A percentile compares a stretch with the other conserved stretches of the same genome.
These are phyloP conservation scores for Nemania serpens DNA, from an alignment of 2,329 filamentous ascomycete genomes.

Conservation along the genomic window DNA sequence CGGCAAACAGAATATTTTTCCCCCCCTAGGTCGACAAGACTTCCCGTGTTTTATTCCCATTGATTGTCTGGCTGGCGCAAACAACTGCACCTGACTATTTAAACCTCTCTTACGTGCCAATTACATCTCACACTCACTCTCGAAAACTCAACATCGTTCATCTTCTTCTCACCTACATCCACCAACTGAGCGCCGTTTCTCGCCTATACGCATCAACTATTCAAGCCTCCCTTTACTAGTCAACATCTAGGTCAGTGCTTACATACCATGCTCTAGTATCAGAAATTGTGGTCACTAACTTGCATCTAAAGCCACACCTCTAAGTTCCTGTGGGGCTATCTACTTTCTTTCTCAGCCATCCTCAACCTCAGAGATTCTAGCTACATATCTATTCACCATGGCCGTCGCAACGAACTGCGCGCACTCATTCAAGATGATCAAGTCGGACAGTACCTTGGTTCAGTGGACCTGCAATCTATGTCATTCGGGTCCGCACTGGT, in stretches of 20 bases:
- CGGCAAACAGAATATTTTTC: conserved; percentile 25
- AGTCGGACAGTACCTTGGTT: conserved; percentile 67
- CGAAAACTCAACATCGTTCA: conserved; percentile 4
- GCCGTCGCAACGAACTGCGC: conserved; percentile 61
- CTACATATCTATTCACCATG: conserved; percentile 45
- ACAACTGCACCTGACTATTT: conserved; percentile 30
- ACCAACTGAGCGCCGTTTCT: conserved; percentile 1
- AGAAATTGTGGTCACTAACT: conserved; percentile 6
- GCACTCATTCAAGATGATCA: conserved; percentile 68
- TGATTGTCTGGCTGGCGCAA: conserved; percentile 13
- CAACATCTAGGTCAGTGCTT: conserved; percentile 1
- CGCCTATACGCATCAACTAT: neutral
- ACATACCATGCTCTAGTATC: neutral
- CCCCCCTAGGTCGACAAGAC: conserved; percentile 1
- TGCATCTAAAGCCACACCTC: neutral
- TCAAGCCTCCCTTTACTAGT: neutral
- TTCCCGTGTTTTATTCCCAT: conserved; percentile 3
- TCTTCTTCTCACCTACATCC: conserved; percentile 1
- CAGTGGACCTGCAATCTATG: conserved; percentile 70
- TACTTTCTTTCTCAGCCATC: neutral
- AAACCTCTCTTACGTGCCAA: no score
- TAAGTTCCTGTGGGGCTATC: neutral
- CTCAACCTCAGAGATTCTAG: neutral
- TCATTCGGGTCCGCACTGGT: conserved; percentile 67
- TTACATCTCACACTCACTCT: conserved; percentile 16